phyloP scores from a whole-genome alignment of 2,329 filamentous ascomycete genomes.

The Fonsecaea pugnacius region DNA sequence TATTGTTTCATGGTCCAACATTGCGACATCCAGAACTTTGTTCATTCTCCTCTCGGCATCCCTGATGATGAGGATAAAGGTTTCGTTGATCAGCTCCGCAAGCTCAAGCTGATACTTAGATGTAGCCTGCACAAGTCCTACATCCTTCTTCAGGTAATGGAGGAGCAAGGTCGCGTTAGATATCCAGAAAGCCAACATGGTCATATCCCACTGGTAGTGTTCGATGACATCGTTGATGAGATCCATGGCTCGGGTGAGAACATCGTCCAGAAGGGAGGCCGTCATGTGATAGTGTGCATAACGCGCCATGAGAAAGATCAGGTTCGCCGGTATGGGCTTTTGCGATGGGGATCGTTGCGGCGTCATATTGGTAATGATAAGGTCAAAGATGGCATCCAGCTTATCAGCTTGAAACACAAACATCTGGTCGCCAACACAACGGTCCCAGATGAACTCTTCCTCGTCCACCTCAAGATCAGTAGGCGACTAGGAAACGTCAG shows the following conservation, averaged over 20 bases:
- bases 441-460: conserved; percentile 94
- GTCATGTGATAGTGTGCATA: conserved; percentile 98
- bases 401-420: conserved; percentile 98
- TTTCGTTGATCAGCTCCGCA: conserved; percentile 94
- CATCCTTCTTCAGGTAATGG: conserved; percentile 95
- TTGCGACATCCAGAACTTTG: conserved; percentile 88
- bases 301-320: conserved; percentile 91
- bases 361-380: conserved; percentile 97
- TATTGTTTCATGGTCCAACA: conserved; percentile 98
- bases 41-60: conserved; percentile 95
- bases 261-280: conserved; percentile 76
- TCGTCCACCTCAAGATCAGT: conserved; percentile 73
- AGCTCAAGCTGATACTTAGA: conserved; percentile 90
- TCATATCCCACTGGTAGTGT: conserved; percentile 98
- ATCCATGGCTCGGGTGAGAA: conserved; percentile 85
- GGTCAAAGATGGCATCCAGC: conserved; percentile 86
- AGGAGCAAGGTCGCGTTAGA: conserved; percentile 94
- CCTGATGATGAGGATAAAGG: conserved; percentile 95
- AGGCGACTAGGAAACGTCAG: conserved; percentile 49
- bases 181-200: conserved; percentile 97
- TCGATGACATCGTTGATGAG: conserved; percentile 97
- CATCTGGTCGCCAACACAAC: conserved; percentile 97
- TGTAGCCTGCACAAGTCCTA: conserved; percentile 77
- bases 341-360: conserved; percentile 94
- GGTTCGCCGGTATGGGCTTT: conserved; percentile 95